Conservation (phyloP, 441 rosid species). For the Eruca vesicaria region DNA sequence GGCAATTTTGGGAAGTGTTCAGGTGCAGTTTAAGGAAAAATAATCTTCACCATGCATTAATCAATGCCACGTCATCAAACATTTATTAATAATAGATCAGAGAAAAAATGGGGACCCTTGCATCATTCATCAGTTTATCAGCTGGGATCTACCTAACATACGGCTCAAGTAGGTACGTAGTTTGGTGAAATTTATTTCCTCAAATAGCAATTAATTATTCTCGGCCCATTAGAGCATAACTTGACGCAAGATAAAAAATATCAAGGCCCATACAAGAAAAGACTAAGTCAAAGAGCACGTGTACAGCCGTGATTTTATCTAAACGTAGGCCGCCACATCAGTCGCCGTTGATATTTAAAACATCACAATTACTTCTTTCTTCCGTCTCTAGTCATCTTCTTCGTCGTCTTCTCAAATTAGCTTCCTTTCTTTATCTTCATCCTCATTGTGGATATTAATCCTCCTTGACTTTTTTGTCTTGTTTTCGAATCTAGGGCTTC, state of each 20-base stretch:
- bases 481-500: not conserved
- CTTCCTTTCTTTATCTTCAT: conserved; percentile 4
- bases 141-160: not conserved
- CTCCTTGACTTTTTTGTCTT: not conserved
- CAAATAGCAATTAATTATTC: not conserved
- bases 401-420: conserved; percentile 19
- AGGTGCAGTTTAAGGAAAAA: no score
- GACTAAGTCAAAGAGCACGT: conserved; percentile 20
- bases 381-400: not conserved
- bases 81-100: no score
- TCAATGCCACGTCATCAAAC: no score
- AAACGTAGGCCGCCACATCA: not conserved
- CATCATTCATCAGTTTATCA: no score
- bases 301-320: conserved; percentile 23
- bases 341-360: conserved; percentile 19
- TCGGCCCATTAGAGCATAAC: not conserved
- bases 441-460: not conserved
- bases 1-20: no score
- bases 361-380: not conserved
- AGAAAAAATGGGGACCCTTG: no score
- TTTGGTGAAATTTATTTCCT: not conserved
- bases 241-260: not conserved
- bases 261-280: conserved; percentile 10
- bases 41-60: no score
- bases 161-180: not conserved